Evolutionary conservation across 768 basidiomycete genomes (phyloP).

Genomic region (Lentinula lateritia): DNA sequence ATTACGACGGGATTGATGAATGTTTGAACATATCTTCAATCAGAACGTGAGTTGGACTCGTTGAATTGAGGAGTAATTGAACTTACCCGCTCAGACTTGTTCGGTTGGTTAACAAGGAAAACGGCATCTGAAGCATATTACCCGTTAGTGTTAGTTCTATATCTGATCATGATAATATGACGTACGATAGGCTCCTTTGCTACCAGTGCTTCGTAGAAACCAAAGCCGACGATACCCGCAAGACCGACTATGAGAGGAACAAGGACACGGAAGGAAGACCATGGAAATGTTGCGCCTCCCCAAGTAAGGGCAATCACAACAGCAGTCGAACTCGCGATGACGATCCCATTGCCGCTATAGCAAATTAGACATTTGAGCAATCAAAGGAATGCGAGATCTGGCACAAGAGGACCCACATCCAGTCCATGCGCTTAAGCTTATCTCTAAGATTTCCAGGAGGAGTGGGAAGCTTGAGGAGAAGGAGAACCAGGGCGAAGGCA

Average conservation of each 20-base stretch:
- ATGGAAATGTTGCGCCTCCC: slow-evolving; percentile 37
- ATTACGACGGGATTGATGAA: not conserved
- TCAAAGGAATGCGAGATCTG: not conserved
- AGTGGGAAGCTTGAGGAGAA: slow-evolving; percentile 26
- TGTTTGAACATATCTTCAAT: not conserved
- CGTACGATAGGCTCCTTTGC: not conserved
- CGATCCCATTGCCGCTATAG: slow-evolving; percentile 27
- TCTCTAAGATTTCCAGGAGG: slow-evolving; percentile 24
- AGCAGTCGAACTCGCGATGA: slow-evolving; percentile 23
- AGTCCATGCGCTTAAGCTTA: slow-evolving; percentile 31
- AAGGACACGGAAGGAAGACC: slow-evolving; percentile 29
- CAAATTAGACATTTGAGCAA: not conserved
- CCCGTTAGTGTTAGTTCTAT: not conserved
- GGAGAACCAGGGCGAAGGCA: slow-evolving; percentile 17
- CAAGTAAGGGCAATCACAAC: slow-evolving; percentile 28
- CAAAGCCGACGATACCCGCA: not conserved
- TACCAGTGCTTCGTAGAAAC: not conserved
- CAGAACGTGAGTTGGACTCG: not conserved
- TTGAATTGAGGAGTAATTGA: no score
- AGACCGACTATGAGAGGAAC: slow-evolving; percentile 4
- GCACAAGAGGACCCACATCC: slow-evolving; percentile 22
- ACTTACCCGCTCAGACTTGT: not conserved
- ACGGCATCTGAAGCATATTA: not conserved
- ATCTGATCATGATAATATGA: not conserved
- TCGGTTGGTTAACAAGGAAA: not conserved